These are phyloP conservation scores for Eutypella sp. DNA, from an alignment of 2,329 filamentous ascomycete genomes.

Conservation along the genomic window DNA sequence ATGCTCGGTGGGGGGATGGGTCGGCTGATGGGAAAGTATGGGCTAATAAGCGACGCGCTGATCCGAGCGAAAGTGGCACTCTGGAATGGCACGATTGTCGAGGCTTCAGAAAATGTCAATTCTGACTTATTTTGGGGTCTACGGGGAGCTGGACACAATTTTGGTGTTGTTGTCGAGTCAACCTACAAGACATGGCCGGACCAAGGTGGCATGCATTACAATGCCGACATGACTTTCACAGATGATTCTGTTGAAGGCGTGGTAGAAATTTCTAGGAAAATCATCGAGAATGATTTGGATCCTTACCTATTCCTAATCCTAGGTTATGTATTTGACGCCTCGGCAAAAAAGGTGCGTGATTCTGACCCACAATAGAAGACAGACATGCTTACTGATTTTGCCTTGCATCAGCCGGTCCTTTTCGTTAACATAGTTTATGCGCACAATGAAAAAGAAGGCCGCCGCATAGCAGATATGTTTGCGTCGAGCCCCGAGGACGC, in stretches of 20 bases:
- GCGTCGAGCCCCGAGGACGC: too few species aligned
- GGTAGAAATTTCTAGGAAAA: background rate
- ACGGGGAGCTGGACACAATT: conserved; percentile 9
- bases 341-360: too few species aligned
- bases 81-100: conserved; percentile 6
- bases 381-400: too few species aligned
- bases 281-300: background rate
- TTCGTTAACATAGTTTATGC: too few species aligned
- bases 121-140: conserved; percentile 10
- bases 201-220: background rate
- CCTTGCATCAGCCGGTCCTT: too few species aligned
- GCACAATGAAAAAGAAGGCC: too few species aligned
- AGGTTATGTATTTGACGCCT: too few species aligned
- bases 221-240: background rate
- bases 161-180: conserved; percentile 8
- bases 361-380: too few species aligned
- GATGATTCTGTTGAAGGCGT: background rate
- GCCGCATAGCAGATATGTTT: too few species aligned
- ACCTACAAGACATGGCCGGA: background rate
- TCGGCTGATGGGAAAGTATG: conserved; percentile 8
- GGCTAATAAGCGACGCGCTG: conserved; percentile 5
- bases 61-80: conserved; percentile 1
- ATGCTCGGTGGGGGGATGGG: conserved; percentile 9
- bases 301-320: background rate
- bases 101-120: conserved; percentile 2